phyloP scores from a whole-genome alignment of 768 basidiomycete genomes.

The Tubosaeta brunneosetosa region DNA sequence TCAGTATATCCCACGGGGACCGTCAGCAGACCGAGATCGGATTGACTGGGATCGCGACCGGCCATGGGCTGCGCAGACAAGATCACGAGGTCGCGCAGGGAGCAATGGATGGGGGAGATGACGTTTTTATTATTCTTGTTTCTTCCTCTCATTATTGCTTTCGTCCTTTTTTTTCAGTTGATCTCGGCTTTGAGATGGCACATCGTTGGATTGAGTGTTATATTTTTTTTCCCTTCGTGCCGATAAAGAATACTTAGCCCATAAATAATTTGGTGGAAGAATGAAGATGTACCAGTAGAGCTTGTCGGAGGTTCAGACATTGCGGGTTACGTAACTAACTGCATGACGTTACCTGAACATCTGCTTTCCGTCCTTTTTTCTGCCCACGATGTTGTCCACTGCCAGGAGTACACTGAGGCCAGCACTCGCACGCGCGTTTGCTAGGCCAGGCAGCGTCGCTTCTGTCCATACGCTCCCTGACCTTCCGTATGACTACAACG shows the following conservation, averaged over 20 bases:
- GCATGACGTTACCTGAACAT: slow-evolving; percentile 9
- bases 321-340: not conserved
- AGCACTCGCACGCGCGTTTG: slow-evolving; percentile 42
- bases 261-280: slow-evolving; percentile 4
- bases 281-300: not conserved
- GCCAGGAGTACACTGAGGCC: slow-evolving; percentile 42
- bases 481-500: slow-evolving; percentile 78
- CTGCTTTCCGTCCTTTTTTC: not conserved
- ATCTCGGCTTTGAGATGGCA: not conserved
- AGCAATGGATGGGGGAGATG: slow-evolving; percentile 36
- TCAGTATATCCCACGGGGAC: slow-evolving; percentile 44
- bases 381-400: slow-evolving; percentile 43
- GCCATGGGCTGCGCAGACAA: slow-evolving; percentile 24
- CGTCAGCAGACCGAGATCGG: slow-evolving; percentile 49
- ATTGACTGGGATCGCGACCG: slow-evolving; percentile 44
- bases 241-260: slow-evolving; percentile 1
- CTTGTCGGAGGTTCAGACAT: not conserved
- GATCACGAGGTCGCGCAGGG: slow-evolving; percentile 31
- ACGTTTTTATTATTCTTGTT: not conserved
- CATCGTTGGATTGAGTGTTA: slow-evolving; percentile 1
- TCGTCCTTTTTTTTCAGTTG: slow-evolving; percentile 11
- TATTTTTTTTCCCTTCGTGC: not conserved
- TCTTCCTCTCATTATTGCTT: slow-evolving; percentile 33
- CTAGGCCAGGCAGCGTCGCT: slow-evolving; percentile 37
- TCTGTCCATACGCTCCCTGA: slow-evolving; percentile 70